phyloP scores from a whole-genome alignment of 192 early-diverging fungal species.

The Linnemannia elongata region DNA sequence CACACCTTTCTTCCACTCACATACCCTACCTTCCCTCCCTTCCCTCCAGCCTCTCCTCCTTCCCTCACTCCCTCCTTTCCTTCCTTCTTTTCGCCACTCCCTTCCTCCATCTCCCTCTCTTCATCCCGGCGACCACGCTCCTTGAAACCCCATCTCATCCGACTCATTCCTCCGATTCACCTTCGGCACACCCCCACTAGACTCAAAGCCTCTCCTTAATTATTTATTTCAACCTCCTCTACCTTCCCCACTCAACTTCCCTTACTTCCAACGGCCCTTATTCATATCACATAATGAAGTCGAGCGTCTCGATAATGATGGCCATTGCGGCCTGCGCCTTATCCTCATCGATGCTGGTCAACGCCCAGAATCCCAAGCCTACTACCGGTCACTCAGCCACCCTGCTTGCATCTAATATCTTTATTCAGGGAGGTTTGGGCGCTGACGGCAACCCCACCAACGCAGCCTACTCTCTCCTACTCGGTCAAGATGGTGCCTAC shows the following conservation, averaged over 20 bases:
- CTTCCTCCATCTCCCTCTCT: not conserved
- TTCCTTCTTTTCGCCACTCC: not conserved
- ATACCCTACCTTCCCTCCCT: not conserved
- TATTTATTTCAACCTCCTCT: constrained; percentile 1
- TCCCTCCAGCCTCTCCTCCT: not conserved
- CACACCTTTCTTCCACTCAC: not conserved
- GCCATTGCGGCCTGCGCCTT: constrained; percentile 21
- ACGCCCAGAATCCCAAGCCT: not conserved
- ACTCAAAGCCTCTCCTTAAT: not conserved
- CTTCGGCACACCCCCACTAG: not conserved
- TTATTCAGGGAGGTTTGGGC: constrained; percentile 36
- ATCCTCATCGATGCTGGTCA: constrained; percentile 9
- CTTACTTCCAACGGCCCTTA: not conserved
- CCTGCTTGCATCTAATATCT: constrained; percentile 31
- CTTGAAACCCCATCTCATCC: not conserved
- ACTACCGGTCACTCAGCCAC: constrained; percentile 32
- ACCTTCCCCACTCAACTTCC: not conserved
- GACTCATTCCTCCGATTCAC: not conserved
- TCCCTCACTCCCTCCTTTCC: not conserved
- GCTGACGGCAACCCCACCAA: not conserved
- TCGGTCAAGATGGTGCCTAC: not conserved
- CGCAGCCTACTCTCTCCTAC: constrained; percentile 26
- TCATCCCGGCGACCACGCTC: not conserved
- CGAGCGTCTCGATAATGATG: constrained; percentile 11
- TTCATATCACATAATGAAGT: constrained; percentile 15